phyloP scores from a whole-genome alignment of 2,329 filamentous ascomycete species.

The Colletotrichum euphorbiae region DNA sequence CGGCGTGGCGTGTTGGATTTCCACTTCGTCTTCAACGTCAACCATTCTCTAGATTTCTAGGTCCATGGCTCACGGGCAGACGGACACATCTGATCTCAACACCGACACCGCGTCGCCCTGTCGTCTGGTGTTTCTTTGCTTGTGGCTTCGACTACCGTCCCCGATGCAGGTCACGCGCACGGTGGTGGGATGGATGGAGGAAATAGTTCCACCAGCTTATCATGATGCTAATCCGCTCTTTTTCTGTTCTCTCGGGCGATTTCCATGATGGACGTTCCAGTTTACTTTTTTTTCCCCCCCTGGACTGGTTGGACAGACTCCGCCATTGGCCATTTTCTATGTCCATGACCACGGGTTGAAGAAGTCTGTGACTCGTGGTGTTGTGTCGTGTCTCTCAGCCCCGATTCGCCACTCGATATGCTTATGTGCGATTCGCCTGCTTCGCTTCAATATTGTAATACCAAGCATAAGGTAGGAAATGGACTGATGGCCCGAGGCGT shows the following conservation, averaged over 20 bases:
- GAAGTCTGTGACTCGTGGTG: not conserved
- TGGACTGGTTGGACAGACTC: not conserved
- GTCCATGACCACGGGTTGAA: not conserved
- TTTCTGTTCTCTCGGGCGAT: too few relatives aligned
- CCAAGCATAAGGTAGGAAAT: too few relatives aligned
- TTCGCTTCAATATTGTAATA: not conserved
- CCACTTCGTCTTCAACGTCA: constrained; percentile 6
- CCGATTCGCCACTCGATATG: constrained; percentile 1
- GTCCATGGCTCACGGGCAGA: not conserved
- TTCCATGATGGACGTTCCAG: too few relatives aligned
- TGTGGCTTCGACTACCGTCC: constrained; percentile 3
- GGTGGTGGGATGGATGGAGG: not conserved
- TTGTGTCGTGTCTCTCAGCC: not conserved
- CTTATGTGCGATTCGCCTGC: too few relatives aligned
- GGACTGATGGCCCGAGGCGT: too few relatives aligned
- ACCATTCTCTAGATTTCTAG: not conserved
- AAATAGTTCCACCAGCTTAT: not conserved
- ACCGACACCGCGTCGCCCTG: constrained; percentile 13
- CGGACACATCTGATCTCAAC: constrained; percentile 23
- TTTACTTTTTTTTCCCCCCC: not conserved
- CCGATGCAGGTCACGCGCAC: not conserved
- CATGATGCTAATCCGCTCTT: too few relatives aligned
- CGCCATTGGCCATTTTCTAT: not conserved
- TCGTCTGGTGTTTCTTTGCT: constrained; percentile 27
- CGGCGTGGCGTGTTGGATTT: not conserved